phyloP scores from a whole-genome alignment of 768 basidiomycete genomes.

The Leccinum fibrillosum region DNA sequence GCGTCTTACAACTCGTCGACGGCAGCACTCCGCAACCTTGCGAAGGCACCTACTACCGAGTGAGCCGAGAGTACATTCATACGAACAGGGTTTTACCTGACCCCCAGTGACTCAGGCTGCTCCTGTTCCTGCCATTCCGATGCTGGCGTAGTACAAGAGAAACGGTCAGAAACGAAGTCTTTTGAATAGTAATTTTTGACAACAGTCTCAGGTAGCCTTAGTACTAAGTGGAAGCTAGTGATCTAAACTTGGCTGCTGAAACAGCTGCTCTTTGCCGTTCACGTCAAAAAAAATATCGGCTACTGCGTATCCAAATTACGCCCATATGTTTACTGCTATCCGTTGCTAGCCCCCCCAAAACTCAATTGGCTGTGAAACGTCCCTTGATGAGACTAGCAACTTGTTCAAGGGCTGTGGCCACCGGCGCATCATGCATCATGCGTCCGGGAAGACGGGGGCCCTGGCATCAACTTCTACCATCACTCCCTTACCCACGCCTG shows the following conservation, averaged over 20 bases:
- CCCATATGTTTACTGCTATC: neutral
- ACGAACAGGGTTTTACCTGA: constrained; percentile 60
- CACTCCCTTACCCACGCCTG: constrained; percentile 3
- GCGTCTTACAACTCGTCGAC: constrained; percentile 65
- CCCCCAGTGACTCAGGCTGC: too few species aligned
- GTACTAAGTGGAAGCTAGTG: too few species aligned
- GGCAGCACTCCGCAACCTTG: constrained; percentile 61
- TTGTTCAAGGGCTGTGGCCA: neutral
- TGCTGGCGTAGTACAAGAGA: too few species aligned
- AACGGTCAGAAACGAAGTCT: too few species aligned
- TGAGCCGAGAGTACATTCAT: constrained; percentile 50
- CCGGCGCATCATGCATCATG: neutral
- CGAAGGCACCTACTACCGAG: constrained; percentile 59
- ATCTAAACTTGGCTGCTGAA: too few species aligned
- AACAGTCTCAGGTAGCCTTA: too few species aligned
- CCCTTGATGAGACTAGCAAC: neutral
- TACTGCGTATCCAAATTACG: neutral
- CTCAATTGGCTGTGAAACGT: neutral
- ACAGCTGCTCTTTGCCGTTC: too few species aligned
- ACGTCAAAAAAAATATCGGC: neutral
- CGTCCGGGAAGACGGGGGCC: neutral
- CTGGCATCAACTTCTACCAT: neutral
- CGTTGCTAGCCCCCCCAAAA: neutral
- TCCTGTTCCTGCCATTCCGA: too few species aligned
- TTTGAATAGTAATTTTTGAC: too few species aligned